Conservation (phyloP, 2,329 filamentous ascomycete genomes). For the Exophiala alcalophila region DNA sequence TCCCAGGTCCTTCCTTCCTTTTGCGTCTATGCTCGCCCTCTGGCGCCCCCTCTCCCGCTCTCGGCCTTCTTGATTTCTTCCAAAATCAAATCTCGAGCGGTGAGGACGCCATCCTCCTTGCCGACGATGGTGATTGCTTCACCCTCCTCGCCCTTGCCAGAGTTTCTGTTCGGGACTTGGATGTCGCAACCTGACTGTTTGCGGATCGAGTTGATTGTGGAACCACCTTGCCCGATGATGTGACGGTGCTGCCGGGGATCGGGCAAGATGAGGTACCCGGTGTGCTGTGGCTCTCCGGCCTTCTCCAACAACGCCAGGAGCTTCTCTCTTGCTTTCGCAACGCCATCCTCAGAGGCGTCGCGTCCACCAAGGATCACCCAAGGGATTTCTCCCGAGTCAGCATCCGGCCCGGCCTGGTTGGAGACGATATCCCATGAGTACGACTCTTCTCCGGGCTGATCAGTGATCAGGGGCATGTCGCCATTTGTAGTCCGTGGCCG, state of each 20-base stretch:
- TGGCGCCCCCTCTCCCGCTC: no score
- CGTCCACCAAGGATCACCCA: slow-evolving; percentile 78
- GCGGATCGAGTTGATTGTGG: slow-evolving; percentile 88
- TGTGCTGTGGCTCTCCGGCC: slow-evolving; percentile 52
- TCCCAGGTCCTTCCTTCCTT: no score
- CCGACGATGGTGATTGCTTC: slow-evolving; percentile 92
- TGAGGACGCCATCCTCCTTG: slow-evolving; percentile 72
- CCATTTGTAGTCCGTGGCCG: slow-evolving; percentile 52
- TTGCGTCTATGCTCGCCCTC: no score
- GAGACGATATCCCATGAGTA: slow-evolving; percentile 79
- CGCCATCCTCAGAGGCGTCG: slow-evolving; percentile 60
- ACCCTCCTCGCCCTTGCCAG: slow-evolving; percentile 51
- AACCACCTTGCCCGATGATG: slow-evolving; percentile 84
- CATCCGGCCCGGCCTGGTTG: slow-evolving; percentile 25
- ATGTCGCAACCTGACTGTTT: slow-evolving; percentile 92
- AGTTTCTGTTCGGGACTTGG: slow-evolving; percentile 81
- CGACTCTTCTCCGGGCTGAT: slow-evolving; percentile 67
- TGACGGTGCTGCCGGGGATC: slow-evolving; percentile 86
- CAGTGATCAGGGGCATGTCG: slow-evolving; percentile 81
- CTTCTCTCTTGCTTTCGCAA: slow-evolving; percentile 74
- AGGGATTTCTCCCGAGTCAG: slow-evolving; percentile 51
- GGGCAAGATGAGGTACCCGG: slow-evolving; percentile 83
- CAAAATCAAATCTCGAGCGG: slow-evolving; percentile 84
- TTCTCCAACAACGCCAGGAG: slow-evolving; percentile 70
- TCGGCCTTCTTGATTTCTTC: slow-evolving; percentile 68